These are phyloP conservation scores for Solanum bukasovii DNA, from an alignment of 257 asterid species.

Conservation along the genomic window DNA sequence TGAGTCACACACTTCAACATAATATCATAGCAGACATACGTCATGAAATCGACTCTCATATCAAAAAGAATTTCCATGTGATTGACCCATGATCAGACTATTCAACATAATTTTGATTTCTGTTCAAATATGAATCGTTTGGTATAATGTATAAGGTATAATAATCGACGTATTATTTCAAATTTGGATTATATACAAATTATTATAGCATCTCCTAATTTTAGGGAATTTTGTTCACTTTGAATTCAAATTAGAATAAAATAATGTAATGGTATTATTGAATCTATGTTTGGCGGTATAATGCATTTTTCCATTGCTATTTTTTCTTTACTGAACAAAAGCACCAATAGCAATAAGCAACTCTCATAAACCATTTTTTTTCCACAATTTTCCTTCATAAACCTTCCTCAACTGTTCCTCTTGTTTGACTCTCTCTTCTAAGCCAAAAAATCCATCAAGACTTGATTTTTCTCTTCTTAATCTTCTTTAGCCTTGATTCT, in stretches of 20 bases:
- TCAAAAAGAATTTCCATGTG: no score
- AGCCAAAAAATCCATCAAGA: neutral
- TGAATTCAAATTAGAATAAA: neutral
- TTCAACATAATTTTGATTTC: no score
- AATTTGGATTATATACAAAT: neutral
- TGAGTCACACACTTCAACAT: neutral
- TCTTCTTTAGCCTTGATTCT: neutral
- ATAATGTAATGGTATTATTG: neutral
- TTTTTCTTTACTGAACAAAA: neutral
- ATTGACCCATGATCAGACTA: neutral
- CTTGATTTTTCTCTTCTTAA: neutral
- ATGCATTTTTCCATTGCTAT: neutral
- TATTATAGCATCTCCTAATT: neutral
- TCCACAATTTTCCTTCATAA: neutral
- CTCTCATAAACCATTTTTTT: neutral
- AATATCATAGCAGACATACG: accelerated
- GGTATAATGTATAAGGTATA: no score
- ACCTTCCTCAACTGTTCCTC: neutral
- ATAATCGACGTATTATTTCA: neutral
- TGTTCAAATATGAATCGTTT: no score
- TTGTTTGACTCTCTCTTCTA: neutral
- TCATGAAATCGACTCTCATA: neutral
- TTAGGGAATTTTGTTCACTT: neutral
- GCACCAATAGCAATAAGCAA: neutral
- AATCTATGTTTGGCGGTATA: neutral